Conservation (phyloP, 2,329 filamentous ascomycete species). For the Ophiostoma triangulosporum region DNA sequence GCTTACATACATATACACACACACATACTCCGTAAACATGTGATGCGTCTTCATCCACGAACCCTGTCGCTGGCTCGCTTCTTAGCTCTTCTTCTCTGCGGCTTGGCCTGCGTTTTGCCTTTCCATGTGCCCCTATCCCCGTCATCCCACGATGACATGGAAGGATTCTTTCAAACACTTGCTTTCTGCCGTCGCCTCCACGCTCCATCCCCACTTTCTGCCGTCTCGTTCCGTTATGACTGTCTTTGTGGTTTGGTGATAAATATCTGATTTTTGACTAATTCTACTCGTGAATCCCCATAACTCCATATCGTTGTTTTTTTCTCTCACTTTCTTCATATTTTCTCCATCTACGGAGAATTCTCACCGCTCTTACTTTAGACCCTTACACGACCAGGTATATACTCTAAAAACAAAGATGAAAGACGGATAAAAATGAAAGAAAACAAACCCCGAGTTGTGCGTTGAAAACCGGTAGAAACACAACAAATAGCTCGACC, state of each 20-base stretch:
- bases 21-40: too few relatives aligned
- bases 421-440: background rate
- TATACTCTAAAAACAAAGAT: background rate
- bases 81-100: too few relatives aligned
- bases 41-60: too few relatives aligned
- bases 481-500: background rate
- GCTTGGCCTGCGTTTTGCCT: too few relatives aligned
- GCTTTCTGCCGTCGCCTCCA: background rate
- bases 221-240: background rate
- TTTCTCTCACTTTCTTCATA: background rate
- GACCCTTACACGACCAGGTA: too few relatives aligned
- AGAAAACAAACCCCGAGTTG: background rate
- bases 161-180: too few relatives aligned
- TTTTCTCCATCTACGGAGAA: slow-evolving; percentile 1
- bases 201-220: slow-evolving; percentile 1
- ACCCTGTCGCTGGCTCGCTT: too few relatives aligned
- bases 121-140: too few relatives aligned
- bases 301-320: background rate
- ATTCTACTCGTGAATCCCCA: background rate
- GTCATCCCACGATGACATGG: too few relatives aligned
- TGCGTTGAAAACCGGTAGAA: background rate
- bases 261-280: background rate
- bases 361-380: slow-evolving; percentile 6
- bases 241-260: background rate
- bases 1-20: too few relatives aligned